phyloP scores from a whole-genome alignment of 306 rosid species.

The Cyclanthera cordifolia region DNA sequence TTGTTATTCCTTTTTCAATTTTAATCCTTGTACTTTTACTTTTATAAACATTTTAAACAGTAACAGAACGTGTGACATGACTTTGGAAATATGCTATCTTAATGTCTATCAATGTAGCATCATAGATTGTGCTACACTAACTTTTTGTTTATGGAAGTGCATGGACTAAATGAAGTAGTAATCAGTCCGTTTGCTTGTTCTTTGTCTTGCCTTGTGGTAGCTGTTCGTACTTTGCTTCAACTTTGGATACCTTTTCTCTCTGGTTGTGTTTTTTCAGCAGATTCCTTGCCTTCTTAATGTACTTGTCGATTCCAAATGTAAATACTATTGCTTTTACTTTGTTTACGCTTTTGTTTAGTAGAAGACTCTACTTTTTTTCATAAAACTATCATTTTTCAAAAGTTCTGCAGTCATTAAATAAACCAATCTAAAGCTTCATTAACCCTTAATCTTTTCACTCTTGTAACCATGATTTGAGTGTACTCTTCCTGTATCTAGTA shows the following conservation, averaged over 20 bases:
- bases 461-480: background rate
- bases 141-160: background rate
- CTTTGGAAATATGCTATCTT: background rate
- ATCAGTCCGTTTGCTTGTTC: background rate
- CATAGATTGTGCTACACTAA: background rate
- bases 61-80: background rate
- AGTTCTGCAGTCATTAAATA: background rate
- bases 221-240: constrained; percentile 10
- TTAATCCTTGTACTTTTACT: background rate
- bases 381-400: background rate
- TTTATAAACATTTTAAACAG: background rate
- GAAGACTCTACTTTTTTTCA: constrained; percentile 43
- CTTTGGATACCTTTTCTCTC: background rate
- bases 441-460: background rate
- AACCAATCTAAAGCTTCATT: background rate
- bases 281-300: constrained; percentile 6
- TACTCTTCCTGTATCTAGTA: background rate
- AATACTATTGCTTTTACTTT: background rate
- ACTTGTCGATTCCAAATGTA: background rate
- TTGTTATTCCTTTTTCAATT: background rate
- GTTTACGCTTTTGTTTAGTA: constrained; percentile 40
- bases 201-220: background rate
- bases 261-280: background rate
- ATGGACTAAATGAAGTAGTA: background rate
- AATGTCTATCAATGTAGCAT: background rate